Evolutionary conservation across 2,329 filamentous ascomycete species (phyloP).

Genomic region (Talaromyces sp.): DNA sequence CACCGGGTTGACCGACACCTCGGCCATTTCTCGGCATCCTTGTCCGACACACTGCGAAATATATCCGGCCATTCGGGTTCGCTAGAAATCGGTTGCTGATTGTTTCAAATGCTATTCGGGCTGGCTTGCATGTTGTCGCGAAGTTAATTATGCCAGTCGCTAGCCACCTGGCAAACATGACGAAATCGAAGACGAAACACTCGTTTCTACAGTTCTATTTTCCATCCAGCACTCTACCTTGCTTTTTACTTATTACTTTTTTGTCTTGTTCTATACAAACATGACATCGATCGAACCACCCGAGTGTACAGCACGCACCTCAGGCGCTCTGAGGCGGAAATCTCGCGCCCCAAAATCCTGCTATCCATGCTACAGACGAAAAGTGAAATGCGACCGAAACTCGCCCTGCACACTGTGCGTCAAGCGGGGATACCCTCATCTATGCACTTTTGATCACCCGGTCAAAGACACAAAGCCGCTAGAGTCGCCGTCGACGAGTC

Average conservation of each 20-base stretch:
- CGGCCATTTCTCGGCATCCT: not conserved
- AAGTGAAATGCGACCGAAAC: slow-evolving; percentile 46
- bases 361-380: slow-evolving; percentile 41
- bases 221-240: too few relatives aligned
- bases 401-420: slow-evolving; percentile 45
- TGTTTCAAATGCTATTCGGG: too few relatives aligned
- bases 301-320: not conserved
- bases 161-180: not conserved
- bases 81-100: too few relatives aligned
- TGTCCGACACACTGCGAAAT: not conserved
- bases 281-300: not conserved
- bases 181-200: not conserved
- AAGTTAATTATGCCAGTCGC: not conserved
- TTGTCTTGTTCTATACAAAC: not conserved
- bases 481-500: not conserved
- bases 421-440: slow-evolving; percentile 44
- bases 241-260: not conserved
- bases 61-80: not conserved
- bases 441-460: slow-evolving; percentile 45
- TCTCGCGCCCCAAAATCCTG: slow-evolving; percentile 43
- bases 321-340: slow-evolving; percentile 18
- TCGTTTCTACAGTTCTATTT: not conserved
- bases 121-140: too few relatives aligned
- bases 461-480: slow-evolving; percentile 19
- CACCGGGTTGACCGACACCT: not conserved